Evolutionary conservation across 768 basidiomycete genomes (phyloP).

Genomic region (Crassisporium funariophilum): DNA sequence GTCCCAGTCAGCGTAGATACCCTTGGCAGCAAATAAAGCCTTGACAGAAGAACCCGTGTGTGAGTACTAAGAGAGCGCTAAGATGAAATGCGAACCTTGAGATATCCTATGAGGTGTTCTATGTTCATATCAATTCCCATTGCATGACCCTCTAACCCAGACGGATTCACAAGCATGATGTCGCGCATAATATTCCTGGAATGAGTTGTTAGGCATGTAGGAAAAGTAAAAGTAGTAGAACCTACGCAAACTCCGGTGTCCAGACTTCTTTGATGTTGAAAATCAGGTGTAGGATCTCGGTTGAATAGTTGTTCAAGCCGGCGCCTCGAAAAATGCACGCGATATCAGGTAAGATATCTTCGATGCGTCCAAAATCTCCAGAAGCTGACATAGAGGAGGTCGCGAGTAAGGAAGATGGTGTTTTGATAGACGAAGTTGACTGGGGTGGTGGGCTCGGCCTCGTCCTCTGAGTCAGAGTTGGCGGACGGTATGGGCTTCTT

Average conservation of each 20-base stretch:
- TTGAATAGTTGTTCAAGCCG: constrained; percentile 34
- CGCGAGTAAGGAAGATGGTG: constrained; percentile 23
- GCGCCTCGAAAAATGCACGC: constrained; percentile 33
- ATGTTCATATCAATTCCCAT: constrained; percentile 41
- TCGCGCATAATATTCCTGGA: constrained; percentile 38
- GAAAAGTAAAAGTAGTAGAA: neutral
- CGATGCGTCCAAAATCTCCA: constrained; percentile 35
- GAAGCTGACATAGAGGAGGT: constrained; percentile 30
- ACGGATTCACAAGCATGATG: constrained; percentile 34
- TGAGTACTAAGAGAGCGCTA: constrained; percentile 17
- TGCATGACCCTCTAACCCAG: constrained; percentile 31
- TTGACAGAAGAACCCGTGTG: constrained; percentile 9
- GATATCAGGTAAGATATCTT: constrained; percentile 30
- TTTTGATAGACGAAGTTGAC: constrained; percentile 20
- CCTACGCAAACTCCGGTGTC: constrained; percentile 34
- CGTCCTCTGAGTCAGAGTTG: neutral
- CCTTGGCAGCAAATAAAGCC: constrained; percentile 31
- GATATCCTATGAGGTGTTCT: constrained; percentile 35
- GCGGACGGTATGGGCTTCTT: neutral
- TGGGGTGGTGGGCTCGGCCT: neutral
- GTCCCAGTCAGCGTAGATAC: constrained; percentile 33
- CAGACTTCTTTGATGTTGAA: constrained; percentile 33
- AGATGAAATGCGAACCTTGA: constrained; percentile 26
- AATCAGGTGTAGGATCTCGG: constrained; percentile 30
- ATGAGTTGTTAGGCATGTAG: neutral